phyloP scores from a whole-genome alignment of 2,329 filamentous ascomycete genomes.

The Aspergillus fumigatus region DNA sequence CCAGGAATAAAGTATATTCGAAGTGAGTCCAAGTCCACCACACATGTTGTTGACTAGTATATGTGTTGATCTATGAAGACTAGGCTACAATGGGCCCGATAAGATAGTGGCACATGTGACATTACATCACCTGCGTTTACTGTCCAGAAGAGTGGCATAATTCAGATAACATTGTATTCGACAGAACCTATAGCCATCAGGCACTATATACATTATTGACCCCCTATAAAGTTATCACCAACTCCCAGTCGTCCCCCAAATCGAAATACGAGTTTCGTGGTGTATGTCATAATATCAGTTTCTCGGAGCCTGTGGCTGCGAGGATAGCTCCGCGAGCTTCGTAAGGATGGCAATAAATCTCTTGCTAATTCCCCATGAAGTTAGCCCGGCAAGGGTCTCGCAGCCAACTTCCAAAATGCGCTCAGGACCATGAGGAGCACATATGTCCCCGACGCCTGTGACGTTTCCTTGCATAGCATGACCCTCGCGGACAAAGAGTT shows the following conservation, averaged over 20 bases:
- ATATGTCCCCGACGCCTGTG: slow-evolving; percentile 51
- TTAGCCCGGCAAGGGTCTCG: slow-evolving; percentile 31
- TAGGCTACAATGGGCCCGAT: slow-evolving; percentile 24
- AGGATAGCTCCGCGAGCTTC: slow-evolving; percentile 25
- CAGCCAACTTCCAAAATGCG: slow-evolving; percentile 37
- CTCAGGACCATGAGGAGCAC: slow-evolving; percentile 33
- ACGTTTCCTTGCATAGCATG: slow-evolving; percentile 49
- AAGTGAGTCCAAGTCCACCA: background rate
- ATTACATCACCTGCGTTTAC: slow-evolving; percentile 11
- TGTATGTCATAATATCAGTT: background rate
- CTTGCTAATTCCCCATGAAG: slow-evolving; percentile 35
- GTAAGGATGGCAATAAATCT: slow-evolving; percentile 29
- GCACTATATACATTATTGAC: background rate
- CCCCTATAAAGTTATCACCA: background rate
- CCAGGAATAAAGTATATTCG: background rate
- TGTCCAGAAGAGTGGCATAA: background rate
- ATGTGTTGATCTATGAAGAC: slow-evolving; percentile 2
- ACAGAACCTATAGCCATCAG: background rate
- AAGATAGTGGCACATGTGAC: slow-evolving; percentile 25
- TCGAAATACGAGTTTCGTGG: background rate
- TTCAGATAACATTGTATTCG: background rate
- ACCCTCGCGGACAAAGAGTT: slow-evolving; percentile 51
- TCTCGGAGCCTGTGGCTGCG: background rate
- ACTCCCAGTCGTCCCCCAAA: background rate
- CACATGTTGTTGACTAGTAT: slow-evolving; percentile 17